These are phyloP conservation scores for Metschnikowia chrysomelidarum DNA, from an alignment of 805 yeast species.

Conservation along the genomic window DNA sequence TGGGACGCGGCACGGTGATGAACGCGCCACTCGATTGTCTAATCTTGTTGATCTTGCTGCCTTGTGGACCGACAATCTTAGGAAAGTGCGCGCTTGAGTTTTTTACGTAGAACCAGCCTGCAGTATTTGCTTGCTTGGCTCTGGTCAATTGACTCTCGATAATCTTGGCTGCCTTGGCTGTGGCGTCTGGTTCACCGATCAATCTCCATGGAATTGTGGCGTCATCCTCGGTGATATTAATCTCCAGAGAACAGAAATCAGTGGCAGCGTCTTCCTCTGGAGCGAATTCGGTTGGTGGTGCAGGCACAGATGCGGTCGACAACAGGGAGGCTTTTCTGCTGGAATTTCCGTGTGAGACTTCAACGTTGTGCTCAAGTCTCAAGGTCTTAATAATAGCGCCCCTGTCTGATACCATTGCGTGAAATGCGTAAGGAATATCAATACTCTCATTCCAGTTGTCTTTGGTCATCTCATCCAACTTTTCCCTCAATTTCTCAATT, in stretches of 20 bases:
- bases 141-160: conserved; percentile 50
- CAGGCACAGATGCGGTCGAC: conserved; percentile 40
- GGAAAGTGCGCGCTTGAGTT: conserved; percentile 50
- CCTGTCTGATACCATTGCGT: conserved; percentile 61
- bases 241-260: conserved; percentile 44
- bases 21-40: conserved; percentile 58
- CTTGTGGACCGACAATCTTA: conserved; percentile 74
- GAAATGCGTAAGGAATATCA: conserved; percentile 55
- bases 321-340: conserved; percentile 50
- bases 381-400: conserved; percentile 61
- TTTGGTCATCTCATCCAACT: conserved; percentile 57
- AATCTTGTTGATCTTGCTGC: conserved; percentile 60
- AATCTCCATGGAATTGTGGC: conserved; percentile 64
- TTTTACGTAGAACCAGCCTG: conserved; percentile 63
- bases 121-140: conserved; percentile 44
- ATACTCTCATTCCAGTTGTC: conserved; percentile 56
- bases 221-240: conserved; percentile 24
- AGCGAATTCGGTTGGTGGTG: conserved; percentile 47
- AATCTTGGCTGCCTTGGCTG: conserved; percentile 50
- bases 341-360: conserved; percentile 56
- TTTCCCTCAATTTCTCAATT: conserved; percentile 59
- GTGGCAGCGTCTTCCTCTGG: conserved; percentile 37
- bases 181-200: conserved; percentile 49
- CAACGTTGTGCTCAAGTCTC: conserved; percentile 51
- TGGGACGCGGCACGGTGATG: conserved; percentile 61